phyloP scores from a whole-genome alignment of 1,284 basidiomycete genomes.

The Ustilago tritici region DNA sequence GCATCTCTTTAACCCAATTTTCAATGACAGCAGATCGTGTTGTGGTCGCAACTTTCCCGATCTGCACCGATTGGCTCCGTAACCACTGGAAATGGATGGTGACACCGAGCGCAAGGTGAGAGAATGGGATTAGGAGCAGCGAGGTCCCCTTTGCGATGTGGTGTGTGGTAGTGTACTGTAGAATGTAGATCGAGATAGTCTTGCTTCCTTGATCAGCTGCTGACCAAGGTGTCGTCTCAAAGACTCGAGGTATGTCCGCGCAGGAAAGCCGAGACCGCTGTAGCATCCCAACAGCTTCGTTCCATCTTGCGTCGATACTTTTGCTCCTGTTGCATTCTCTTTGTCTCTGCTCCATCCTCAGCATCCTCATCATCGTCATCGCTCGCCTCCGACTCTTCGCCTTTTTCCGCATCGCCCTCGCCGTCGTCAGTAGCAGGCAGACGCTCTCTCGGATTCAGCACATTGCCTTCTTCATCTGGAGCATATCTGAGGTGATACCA shows the following conservation, averaged over 20 bases:
- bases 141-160: neutral
- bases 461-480: slow-evolving; percentile 56
- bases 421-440: slow-evolving; percentile 32
- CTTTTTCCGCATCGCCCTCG: slow-evolving; percentile 44
- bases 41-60: neutral
- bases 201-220: neutral
- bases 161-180: neutral
- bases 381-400: slow-evolving; percentile 24
- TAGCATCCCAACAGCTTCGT: slow-evolving; percentile 36
- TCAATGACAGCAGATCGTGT: neutral
- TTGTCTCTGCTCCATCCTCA: slow-evolving; percentile 30
- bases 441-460: slow-evolving; percentile 50
- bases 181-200: neutral
- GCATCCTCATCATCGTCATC: slow-evolving; percentile 43
- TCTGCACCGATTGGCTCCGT: slow-evolving; percentile 1
- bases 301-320: slow-evolving; percentile 26
- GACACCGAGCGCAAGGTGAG: too few species aligned
- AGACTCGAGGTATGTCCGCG: slow-evolving; percentile 23
- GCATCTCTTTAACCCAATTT: neutral
- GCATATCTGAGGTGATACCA: slow-evolving; percentile 60
- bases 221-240: neutral
- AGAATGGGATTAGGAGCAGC: too few species aligned
- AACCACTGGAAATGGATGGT: too few species aligned
- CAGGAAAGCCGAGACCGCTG: slow-evolving; percentile 37
- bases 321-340: slow-evolving; percentile 18